Evolutionary conservation across 257 asterid genomes (phyloP).

Genomic region (Capsicum pubescens): DNA sequence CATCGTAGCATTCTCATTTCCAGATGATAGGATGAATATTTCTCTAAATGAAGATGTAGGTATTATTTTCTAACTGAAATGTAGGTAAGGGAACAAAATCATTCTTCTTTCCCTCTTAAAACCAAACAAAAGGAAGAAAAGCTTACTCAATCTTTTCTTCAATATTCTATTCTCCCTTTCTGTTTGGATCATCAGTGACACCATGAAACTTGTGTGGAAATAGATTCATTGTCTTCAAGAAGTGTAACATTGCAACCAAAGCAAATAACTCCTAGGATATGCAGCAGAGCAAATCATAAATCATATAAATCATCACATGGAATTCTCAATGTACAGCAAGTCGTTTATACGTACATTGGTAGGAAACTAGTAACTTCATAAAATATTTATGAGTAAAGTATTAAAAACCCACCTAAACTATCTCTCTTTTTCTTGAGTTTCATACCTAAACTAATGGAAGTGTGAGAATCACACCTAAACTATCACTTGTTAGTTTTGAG

Average conservation of each 20-base stretch:
- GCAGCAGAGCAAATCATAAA: constrained; percentile 17
- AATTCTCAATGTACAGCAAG: background rate
- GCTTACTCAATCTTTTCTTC: background rate
- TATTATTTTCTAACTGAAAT: too few species aligned
- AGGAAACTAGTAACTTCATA: background rate
- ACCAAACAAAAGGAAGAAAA: background rate
- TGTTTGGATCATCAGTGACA: background rate
- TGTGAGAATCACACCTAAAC: too few species aligned
- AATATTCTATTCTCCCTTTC: background rate
- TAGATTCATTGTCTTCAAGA: background rate
- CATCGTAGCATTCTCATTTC: too few species aligned
- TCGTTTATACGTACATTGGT: background rate
- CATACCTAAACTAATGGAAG: too few species aligned
- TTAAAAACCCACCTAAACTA: too few species aligned
- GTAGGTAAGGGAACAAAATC: background rate
- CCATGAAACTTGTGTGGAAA: background rate
- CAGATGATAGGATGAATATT: background rate
- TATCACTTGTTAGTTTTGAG: too few species aligned
- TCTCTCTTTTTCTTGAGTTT: too few species aligned
- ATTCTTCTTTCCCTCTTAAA: background rate
- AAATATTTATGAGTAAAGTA: background rate
- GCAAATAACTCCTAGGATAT: constrained; percentile 9
- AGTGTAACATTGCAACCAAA: background rate
- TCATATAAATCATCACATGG: background rate
- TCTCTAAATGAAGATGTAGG: background rate